phyloP scores from a whole-genome alignment of 2,329 filamentous ascomycete species.

The Alternaria panax region DNA sequence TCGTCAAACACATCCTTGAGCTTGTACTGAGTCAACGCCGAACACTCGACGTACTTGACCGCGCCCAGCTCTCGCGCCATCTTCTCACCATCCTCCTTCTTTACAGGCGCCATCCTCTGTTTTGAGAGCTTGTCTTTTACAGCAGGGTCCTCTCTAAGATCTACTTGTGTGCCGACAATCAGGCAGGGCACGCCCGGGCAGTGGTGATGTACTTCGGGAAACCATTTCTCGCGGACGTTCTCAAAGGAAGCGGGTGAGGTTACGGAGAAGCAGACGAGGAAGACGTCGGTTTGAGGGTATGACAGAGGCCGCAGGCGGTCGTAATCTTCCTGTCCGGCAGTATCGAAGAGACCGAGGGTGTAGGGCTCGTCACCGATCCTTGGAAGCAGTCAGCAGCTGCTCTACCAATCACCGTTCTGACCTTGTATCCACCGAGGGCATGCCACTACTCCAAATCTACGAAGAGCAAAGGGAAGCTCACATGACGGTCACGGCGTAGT shows the following conservation, averaged over 20 bases:
- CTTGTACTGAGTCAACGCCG: conserved; percentile 96
- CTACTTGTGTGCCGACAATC: conserved; percentile 96
- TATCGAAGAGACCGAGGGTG: conserved; percentile 96
- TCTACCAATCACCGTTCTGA: conserved; percentile 5
- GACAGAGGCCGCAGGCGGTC: conserved; percentile 95
- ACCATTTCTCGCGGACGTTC: conserved; percentile 99
- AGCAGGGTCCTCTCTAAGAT: conserved; percentile 86
- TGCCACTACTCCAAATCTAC: neutral
- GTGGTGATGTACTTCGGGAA: conserved; percentile 97
- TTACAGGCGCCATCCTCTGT: conserved; percentile 94
- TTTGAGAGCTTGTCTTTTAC: conserved; percentile 91
- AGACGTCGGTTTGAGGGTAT: conserved; percentile 98
- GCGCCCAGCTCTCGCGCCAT: conserved; percentile 98
- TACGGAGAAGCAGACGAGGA: conserved; percentile 98
- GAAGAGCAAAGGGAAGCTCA: conserved; percentile 60
- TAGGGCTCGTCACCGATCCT: conserved; percentile 99
- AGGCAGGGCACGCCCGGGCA: conserved; percentile 97
- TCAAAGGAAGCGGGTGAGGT: conserved; percentile 97
- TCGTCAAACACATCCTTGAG: conserved; percentile 99
- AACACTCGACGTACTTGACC: conserved; percentile 99
- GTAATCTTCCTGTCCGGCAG: conserved; percentile 98
- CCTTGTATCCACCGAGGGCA: neutral
- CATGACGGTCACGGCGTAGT: conserved; percentile 99
- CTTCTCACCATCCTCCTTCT: conserved; percentile 89
- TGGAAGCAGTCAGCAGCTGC: conserved; percentile 36